Evolutionary conservation across 2,329 filamentous ascomycete species (phyloP).

Genomic region (Orbilia ellipsospora): DNA sequence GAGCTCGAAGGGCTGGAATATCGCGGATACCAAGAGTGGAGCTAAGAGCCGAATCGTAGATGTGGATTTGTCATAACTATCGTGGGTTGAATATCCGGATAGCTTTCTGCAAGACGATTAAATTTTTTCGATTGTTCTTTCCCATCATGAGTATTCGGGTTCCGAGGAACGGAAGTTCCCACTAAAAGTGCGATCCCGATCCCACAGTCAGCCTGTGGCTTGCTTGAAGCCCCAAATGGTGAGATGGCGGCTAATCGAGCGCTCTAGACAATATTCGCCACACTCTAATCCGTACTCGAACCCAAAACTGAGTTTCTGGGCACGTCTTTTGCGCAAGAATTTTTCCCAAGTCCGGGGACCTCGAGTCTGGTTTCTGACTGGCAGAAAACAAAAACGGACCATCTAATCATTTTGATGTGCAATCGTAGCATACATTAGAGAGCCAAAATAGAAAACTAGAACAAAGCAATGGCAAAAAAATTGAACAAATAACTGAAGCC

Average conservation of each 20-base stretch:
- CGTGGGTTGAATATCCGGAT: background rate
- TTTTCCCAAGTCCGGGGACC: constrained; percentile 38
- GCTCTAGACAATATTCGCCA: constrained; percentile 44
- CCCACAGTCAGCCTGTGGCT: constrained; percentile 18
- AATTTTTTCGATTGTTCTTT: background rate
- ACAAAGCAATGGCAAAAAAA: background rate
- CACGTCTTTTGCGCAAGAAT: constrained; percentile 39
- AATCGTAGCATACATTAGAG: background rate
- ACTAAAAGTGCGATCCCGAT: constrained; percentile 7
- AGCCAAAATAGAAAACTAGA: background rate
- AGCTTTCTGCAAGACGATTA: background rate
- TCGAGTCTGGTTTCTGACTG: constrained; percentile 6
- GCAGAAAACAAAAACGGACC: constrained; percentile 21
- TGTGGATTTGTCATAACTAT: background rate
- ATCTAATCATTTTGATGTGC: constrained; percentile 13
- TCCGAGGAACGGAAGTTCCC: constrained; percentile 19
- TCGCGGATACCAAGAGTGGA: background rate
- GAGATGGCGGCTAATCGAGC: constrained; percentile 34
- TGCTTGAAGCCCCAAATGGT: constrained; percentile 8
- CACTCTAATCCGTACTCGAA: constrained; percentile 33
- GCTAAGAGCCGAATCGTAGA: background rate
- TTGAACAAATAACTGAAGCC: background rate
- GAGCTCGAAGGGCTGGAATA: too few relatives aligned
- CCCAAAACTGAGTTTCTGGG: background rate
- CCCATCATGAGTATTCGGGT: background rate